phyloP scores from a whole-genome alignment of 2,329 filamentous ascomycete species.

The Aspergillus fijiensis region DNA sequence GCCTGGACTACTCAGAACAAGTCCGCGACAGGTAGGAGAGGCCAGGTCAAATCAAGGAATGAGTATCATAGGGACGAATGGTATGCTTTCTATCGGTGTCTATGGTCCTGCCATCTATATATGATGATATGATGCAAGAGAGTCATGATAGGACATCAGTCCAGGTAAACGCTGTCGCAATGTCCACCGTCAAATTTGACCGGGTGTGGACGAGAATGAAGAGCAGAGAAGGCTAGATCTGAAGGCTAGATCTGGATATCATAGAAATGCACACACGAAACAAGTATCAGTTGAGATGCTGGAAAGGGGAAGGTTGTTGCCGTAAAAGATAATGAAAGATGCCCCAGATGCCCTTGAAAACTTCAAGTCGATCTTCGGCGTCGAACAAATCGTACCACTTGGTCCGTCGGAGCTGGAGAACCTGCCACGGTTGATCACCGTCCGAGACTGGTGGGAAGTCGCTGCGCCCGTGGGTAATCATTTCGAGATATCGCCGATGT shows the following conservation, averaged over 20 bases:
- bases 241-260: slow-evolving; percentile 1
- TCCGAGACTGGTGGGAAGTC: slow-evolving; percentile 23
- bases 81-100: background rate
- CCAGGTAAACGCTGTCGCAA: background rate
- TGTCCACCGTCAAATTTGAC: background rate
- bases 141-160: background rate
- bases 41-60: background rate
- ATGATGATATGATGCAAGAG: background rate
- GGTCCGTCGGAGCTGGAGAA: slow-evolving; percentile 55
- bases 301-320: slow-evolving; percentile 1
- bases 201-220: background rate
- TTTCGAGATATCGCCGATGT: slow-evolving; percentile 57
- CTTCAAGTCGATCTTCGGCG: slow-evolving; percentile 54
- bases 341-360: slow-evolving; percentile 58
- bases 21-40: background rate
- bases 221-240: background rate
- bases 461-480: slow-evolving; percentile 49
- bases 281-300: background rate
- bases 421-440: slow-evolving; percentile 48
- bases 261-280: background rate
- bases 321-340: slow-evolving; percentile 56
- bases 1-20: background rate
- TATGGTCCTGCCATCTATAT: background rate
- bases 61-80: background rate
- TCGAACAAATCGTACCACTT: slow-evolving; percentile 61